phyloP scores from a whole-genome alignment of 2,329 filamentous ascomycete species.

The Penicillium thymicola region DNA sequence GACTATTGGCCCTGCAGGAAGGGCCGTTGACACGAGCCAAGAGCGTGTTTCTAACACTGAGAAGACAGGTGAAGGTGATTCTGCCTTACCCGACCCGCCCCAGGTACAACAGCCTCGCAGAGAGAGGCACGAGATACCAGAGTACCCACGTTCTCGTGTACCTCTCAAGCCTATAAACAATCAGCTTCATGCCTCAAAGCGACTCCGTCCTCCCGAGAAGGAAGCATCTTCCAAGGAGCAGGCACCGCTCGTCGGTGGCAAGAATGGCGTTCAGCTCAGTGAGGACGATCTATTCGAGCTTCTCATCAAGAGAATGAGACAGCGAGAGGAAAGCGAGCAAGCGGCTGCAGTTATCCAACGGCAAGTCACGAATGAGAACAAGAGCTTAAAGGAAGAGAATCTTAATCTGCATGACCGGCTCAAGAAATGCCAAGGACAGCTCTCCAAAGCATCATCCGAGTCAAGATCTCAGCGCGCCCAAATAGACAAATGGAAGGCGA shows the following conservation, averaged over 20 bases:
- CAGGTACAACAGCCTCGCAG: not conserved
- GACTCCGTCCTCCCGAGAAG: slow-evolving; percentile 2
- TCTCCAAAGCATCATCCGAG: slow-evolving; percentile 23
- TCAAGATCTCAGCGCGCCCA: slow-evolving; percentile 20
- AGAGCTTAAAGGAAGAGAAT: slow-evolving; percentile 28
- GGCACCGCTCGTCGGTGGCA: not conserved
- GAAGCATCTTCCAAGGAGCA: slow-evolving; percentile 1
- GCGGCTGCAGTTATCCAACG: slow-evolving; percentile 19
- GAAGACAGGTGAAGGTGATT: not conserved
- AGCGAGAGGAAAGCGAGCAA: slow-evolving; percentile 35
- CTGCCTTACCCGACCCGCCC: not conserved
- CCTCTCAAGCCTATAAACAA: not conserved
- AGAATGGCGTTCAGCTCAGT: slow-evolving; percentile 15
- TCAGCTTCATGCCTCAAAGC: slow-evolving; percentile 17
- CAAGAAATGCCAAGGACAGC: slow-evolving; percentile 11
- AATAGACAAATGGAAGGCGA: slow-evolving; percentile 35
- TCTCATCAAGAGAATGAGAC: slow-evolving; percentile 33
- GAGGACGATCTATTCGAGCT: slow-evolving; percentile 39
- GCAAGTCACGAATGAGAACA: slow-evolving; percentile 28
- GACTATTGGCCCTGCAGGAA: not conserved
- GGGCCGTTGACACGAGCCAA: no score
- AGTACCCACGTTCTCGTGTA: not conserved
- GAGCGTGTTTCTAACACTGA: not conserved
- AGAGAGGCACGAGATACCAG: not conserved
- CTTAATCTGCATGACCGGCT: slow-evolving; percentile 26